Base-by-base conservation (phyloP, 2,329 filamentous ascomycete species). In the Nigrospora oryzae region DNA sequence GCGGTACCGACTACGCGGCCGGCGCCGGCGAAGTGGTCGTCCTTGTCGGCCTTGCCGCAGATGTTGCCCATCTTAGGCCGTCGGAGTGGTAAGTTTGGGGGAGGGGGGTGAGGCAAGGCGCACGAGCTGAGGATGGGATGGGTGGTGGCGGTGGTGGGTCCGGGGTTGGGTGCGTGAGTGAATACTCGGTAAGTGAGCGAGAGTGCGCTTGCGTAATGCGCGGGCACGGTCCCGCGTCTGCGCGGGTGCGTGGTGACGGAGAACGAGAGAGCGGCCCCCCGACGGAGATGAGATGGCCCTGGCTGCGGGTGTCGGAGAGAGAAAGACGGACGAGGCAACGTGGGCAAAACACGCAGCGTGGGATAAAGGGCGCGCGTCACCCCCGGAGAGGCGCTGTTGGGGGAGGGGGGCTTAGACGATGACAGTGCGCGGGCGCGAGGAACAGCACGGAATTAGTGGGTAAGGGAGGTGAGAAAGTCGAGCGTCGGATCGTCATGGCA, bases 31-130 rank as follows among this genome's bases (percentile, higher is more conserved):
- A 89, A 93, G 63, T 35, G 30, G 16, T 79, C 72, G 55, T 86
- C 81, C 50, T 77, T 68, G 31, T 79, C 69, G 47, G 73, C 75
- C 63, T 88, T 89, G 61, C 88, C 86, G 70, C 87, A 95, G 66
- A 89, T 75, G 63, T 89, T 91, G 48, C 90, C 90, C 90, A 96
- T 95, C 52, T 47, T 63, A 47, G 28, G 45, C 36, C 42, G 31
- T 45, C 36, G 43, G 44, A 33, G 16, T 28, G 36, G 30, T 44
- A n/a, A 14, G 14, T 14, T 36, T 11, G 3, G 34, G 34, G 12
- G 11, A 36, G 5, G 34, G 14, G 34, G 6, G 14, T 2, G 34
- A 14, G 15, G 14, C 15, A 12, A 14, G 13, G 34, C 34, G 34
- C 34, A 12, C 13, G 34, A 36, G 13, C 14, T 36, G 34, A 36